Evolutionary conservation across 2,329 filamentous ascomycete genomes (phyloP).

Genomic region (Nigrospora sphaerica): DNA sequence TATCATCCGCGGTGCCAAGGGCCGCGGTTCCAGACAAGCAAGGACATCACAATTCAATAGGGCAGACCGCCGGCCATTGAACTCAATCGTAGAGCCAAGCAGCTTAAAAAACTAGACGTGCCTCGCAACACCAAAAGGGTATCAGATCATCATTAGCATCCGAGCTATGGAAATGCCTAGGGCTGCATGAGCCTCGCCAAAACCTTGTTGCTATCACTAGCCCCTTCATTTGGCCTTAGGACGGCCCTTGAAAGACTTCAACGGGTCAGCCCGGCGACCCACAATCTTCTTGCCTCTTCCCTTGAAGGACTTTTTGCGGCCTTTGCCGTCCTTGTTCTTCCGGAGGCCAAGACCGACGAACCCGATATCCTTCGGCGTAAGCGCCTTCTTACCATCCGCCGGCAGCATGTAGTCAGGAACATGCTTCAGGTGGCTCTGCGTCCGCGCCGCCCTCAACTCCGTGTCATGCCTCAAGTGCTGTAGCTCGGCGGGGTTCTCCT

Average conservation of each 20-base stretch:
- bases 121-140: neutral
- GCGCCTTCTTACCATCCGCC: slow-evolving; percentile 61
- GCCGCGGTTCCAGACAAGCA: too few species aligned
- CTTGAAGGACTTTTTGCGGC: slow-evolving; percentile 34
- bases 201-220: neutral
- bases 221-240: slow-evolving; percentile 28
- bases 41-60: too few species aligned
- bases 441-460: slow-evolving; percentile 73
- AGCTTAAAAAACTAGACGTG: neutral
- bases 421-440: slow-evolving; percentile 86
- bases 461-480: slow-evolving; percentile 84
- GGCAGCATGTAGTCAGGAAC: slow-evolving; percentile 92
- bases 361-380: slow-evolving; percentile 60
- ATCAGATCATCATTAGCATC: neutral
- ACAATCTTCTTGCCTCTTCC: slow-evolving; percentile 43
- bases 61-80: neutral
- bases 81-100: neutral
- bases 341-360: slow-evolving; percentile 67
- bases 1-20: too few species aligned
- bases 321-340: slow-evolving; percentile 45
- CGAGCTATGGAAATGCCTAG: neutral
- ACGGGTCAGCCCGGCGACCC: slow-evolving; percentile 66
- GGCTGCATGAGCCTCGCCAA: neutral
- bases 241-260: slow-evolving; percentile 78
- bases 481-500: slow-evolving; percentile 89